Conservation (phyloP, 2,329 filamentous ascomycete genomes). For the Aspergillus sp. region DNA sequence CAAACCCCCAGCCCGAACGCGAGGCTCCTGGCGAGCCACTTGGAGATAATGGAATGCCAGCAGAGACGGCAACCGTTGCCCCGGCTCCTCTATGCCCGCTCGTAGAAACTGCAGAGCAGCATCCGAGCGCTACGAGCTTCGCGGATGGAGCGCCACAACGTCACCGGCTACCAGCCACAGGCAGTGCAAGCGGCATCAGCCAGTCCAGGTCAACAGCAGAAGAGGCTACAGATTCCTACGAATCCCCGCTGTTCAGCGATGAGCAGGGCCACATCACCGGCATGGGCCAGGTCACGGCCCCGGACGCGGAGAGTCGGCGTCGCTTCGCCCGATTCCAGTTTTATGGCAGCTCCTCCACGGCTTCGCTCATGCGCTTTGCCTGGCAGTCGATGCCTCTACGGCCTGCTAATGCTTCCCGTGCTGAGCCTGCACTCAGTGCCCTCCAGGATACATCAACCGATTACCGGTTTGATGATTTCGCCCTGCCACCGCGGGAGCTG, state of each 20-base stretch:
- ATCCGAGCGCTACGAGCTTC: neutral
- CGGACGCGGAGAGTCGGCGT: neutral
- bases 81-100: neutral
- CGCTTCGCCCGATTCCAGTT: slow-evolving; percentile 6
- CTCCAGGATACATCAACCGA: slow-evolving; percentile 15
- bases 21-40: neutral
- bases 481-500: slow-evolving; percentile 46
- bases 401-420: neutral
- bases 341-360: slow-evolving; percentile 12
- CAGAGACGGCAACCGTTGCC: no score
- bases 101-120: neutral
- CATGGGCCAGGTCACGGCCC: slow-evolving; percentile 10
- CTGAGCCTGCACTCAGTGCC: neutral
- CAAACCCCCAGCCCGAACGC: neutral
- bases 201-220: neutral
- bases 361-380: slow-evolving; percentile 14
- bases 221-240: neutral
- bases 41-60: no score
- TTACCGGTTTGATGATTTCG: slow-evolving; percentile 37
- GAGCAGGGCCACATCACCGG: slow-evolving; percentile 3
- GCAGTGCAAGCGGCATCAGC: neutral
- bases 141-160: no score
- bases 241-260: slow-evolving; percentile 8
- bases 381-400: slow-evolving; percentile 5
- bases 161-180: no score